Evolutionary conservation across 345 rosid species (phyloP), one percentile per base, ranked within the genome.

Genomic region (Nephelium lappaceum): DNA sequence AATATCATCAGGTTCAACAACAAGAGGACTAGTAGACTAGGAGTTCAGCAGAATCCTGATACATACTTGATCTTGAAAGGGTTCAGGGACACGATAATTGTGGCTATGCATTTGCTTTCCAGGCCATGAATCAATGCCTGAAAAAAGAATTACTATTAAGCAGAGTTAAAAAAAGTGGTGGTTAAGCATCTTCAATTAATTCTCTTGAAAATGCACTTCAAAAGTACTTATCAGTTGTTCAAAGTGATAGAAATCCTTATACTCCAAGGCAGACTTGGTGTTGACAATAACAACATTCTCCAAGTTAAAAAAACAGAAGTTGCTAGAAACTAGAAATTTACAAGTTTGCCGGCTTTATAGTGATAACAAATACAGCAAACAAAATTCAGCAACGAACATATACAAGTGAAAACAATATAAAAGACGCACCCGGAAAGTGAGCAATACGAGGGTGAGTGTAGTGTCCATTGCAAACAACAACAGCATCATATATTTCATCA

Each of bases 31-130:
- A 19, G 25, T 19, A 67, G 24, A 39, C 24, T 16, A 67, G n/a
- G 70, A 67, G 16, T 67, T 31, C 19, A 21, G 24, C 36, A 65
- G 77, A 82, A 84, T 80, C 39, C 73, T 36, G 73, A 73, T 12
- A 83, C 88, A 25, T 86, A 91, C 99, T 85, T 84, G 91, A 85
- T 86, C 92, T 23, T 55, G 88, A 53, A 88, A 93, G 8, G 90
- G 91, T 67, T 88, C 90, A 0, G 96, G 95, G 67, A 76, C 49
- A 15, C 99, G 91, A 53, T 93, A 93, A 58, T 87, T 93, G 87
- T 93, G 98, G 76, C 99, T 92, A 83, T 95, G 93, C 81, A 91
- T 85, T 83, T 92, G 95, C 83, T 87, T 92, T 76, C 99, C 98
- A 4, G 96, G 98, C 99, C 99, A 95, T 41, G 79, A 79, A 80